phyloP scores from a whole-genome alignment of 345 rosid genomes.

The Conringia planisiliqua region DNA sequence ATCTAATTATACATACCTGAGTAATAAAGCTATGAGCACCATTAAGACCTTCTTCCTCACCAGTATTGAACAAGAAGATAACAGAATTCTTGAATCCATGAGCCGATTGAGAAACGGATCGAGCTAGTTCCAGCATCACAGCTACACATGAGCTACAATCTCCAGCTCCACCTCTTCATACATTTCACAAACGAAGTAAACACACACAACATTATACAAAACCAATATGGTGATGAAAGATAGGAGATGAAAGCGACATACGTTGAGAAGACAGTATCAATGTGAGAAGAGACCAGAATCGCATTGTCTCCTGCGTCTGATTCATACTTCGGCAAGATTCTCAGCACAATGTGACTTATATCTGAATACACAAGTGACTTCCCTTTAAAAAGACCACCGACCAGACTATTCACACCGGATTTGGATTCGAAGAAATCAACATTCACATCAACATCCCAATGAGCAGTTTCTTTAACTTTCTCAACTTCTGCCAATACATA shows the following conservation, averaged over 20 bases:
- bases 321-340: slow-evolving; percentile 74
- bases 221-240: not conserved
- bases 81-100: slow-evolving; percentile 86
- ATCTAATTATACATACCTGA: slow-evolving; percentile 47
- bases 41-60: slow-evolving; percentile 94
- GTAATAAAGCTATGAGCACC: slow-evolving; percentile 99
- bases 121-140: slow-evolving; percentile 96
- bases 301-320: slow-evolving; percentile 72
- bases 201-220: not conserved
- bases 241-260: slow-evolving; percentile 37
- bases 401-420: slow-evolving; percentile 61
- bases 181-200: slow-evolving; percentile 1
- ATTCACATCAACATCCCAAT: slow-evolving; percentile 83
- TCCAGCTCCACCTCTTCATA: slow-evolving; percentile 89
- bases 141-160: slow-evolving; percentile 96
- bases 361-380: slow-evolving; percentile 84
- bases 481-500: slow-evolving; percentile 72
- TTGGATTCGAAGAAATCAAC: slow-evolving; percentile 67
- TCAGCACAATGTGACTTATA: slow-evolving; percentile 62
- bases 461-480: slow-evolving; percentile 58
- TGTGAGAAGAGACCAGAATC: slow-evolving; percentile 87
- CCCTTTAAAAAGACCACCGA: slow-evolving; percentile 66
- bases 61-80: slow-evolving; percentile 85
- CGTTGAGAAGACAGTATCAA: slow-evolving; percentile 89
- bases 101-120: slow-evolving; percentile 89